Base-by-base conservation (phyloP, 768 basidiomycete genomes). In the Rhizopogon roseolus region DNA sequence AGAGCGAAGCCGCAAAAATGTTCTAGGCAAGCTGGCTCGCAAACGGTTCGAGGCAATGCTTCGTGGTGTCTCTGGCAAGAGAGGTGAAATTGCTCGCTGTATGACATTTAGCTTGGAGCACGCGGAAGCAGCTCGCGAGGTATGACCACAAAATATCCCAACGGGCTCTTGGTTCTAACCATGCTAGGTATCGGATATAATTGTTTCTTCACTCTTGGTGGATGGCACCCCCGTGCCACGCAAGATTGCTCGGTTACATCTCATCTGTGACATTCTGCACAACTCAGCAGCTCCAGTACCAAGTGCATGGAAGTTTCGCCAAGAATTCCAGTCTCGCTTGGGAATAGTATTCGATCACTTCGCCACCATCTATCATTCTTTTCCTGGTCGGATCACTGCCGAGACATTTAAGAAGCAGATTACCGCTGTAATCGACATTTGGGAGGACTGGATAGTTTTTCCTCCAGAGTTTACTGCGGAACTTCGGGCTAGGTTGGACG, bases 381-480 rank as follows among this genome's bases (percentile, higher is more conserved):
- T 98, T 67, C 93, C 94, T 2, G 96, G 96, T 2, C 80, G 93
- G 48, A 94, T 99, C 67, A 96, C 94, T 2, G 96, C 96, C 11
- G 95, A 98, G 60, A 86, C 88, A 1, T 99, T 98, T 79, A 95
- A 90, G 73, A 88, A 87, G 60, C 93, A 98, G 69, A 92, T 98
- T 55, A 85, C 83, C 5, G 74, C 85, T 7, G 84, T 98, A 16
- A 79, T 98, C 5, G 95, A 98, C 63, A 87, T 98, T 29, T 98
- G 97, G 94, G 97, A 98, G 65, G 88, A 97, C 66, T 96, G 95
- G 94, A 95, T 98, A 54, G 90, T 98, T 32, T 98, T 98, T 66
- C 79, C 91, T 50, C 89, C 88, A 2, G 90, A 95, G 52, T 90
- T 89, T 62, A 94, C 90, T 0, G 64, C 77, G 2, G 84, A 87